A percentile compares a stretch with the other conserved stretches of the same genome.
Evolutionary conservation across 2,329 filamentous ascomycete genomes (phyloP).

Genomic region (Beauveria asiatica): DNA sequence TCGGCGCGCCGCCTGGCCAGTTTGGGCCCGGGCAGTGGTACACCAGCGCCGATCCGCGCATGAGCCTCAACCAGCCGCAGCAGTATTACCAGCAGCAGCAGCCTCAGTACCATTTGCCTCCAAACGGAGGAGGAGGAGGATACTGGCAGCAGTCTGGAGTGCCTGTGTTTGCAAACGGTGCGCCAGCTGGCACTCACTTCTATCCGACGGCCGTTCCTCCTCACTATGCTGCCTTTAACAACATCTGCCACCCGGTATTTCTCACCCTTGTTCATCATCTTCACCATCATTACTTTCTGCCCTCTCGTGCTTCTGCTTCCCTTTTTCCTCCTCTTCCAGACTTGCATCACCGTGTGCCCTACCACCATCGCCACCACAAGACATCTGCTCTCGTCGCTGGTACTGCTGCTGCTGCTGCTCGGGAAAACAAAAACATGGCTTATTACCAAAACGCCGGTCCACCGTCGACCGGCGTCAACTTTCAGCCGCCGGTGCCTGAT

Average conservation of each 20-base stretch:
- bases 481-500: constrained; percentile 51
- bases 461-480: constrained; percentile 38
- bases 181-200: constrained; percentile 10
- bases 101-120: background rate
- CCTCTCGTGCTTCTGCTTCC: background rate
- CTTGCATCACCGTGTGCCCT: background rate
- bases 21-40: constrained; percentile 9
- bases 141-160: background rate
- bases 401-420: constrained; percentile 9
- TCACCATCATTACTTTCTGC: background rate
- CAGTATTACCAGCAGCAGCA: constrained; percentile 3
- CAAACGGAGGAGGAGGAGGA: constrained; percentile 1
- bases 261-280: background rate
- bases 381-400: constrained; percentile 12
- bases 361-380: constrained; percentile 14
- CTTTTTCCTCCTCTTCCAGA: background rate
- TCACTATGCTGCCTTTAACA: constrained; percentile 10
- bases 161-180: constrained; percentile 9
- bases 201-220: background rate
- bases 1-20: constrained; percentile 7
- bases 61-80: constrained; percentile 5
- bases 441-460: constrained; percentile 36
- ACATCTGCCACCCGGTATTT: constrained; percentile 10
- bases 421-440: constrained; percentile 21
- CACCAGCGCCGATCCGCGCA: constrained; percentile 6